Evolutionary conservation across 352 stramenopile species (phyloP), one percentile per base, ranked within the genome.

Genomic region (Peronospora farinosa): DNA sequence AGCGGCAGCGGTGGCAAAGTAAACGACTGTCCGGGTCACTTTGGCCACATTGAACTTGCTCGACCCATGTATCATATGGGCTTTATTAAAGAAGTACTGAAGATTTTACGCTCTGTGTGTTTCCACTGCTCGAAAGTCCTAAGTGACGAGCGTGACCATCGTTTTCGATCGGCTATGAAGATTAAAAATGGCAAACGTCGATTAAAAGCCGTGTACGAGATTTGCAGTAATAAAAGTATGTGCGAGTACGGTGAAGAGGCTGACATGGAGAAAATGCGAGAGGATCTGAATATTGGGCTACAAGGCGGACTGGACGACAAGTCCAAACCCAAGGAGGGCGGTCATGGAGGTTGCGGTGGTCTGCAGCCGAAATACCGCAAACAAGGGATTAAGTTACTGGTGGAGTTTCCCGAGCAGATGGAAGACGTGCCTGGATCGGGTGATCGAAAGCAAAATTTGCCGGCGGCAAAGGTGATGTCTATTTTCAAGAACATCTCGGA

Each of bases 41-140:
- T 99, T 73, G 97, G 97, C 31, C 97, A 99, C 77, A 97, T 99
- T 64, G 93, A 99, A 60, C 68, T 99, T 28, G 93, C 95, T 38
- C 64, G 86, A 10, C 94, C 96, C 36, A 97, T 99, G 65, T 99
- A 97, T 68, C 96, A 99, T 71, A 77, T 98, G 60, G 96, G 96
- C 8, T 99, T 98, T 62, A 89, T 99, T 53, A 96, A 98, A 61
- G 78, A 97, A 30, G 91, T 96, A 28, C 67, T 97, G 15, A 97
- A 97, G 75, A 87, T 95, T 36, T 60, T 97, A 48, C 78, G 84
- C 6, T 96, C 86, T 30, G 93, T 99, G 23, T 99, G 96, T 66
- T 99, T 97, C 70, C 86, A 98, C 67, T 99, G 96, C 71, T 95
- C 84, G 41, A 92, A 96, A 43, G 80, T 99, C 49, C 74, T 97